Percentiles rank a stretch among this genome's conserved stretches.
phyloP scores from a whole-genome alignment of 306 rosid genomes.

The Abrus precatorius region DNA sequence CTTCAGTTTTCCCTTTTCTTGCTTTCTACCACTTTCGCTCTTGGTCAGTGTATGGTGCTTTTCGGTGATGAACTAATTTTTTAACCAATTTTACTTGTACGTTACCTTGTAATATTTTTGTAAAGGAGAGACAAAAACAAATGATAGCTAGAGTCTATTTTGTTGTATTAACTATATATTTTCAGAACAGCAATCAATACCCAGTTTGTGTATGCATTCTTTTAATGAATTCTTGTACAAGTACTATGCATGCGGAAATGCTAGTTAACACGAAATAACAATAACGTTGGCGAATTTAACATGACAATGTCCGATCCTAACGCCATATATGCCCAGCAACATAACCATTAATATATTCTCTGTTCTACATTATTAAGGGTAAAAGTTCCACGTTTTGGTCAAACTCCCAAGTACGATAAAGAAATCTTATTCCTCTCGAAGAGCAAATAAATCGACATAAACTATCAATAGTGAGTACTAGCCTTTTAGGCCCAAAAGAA shows the following conservation, averaged over 20 bases:
- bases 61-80: constrained; percentile 12
- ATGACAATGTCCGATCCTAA: neutral
- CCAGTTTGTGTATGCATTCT: neutral
- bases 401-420: neutral
- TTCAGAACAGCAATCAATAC: constrained; percentile 26
- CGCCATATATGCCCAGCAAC: neutral
- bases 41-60: constrained; percentile 15
- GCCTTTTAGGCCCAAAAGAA: neutral
- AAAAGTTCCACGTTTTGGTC: neutral
- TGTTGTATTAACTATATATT: constrained; percentile 40
- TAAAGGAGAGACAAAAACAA: constrained; percentile 43
- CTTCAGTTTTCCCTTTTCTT: neutral
- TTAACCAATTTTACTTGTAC: constrained; percentile 47
- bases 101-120: constrained; percentile 52
- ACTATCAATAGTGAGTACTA: constrained; percentile 2
- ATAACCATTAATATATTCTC: neutral
- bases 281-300: neutral
- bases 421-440: neutral
- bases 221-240: neutral
- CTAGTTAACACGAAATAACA: neutral
- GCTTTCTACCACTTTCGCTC: constrained; percentile 13
- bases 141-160: neutral
- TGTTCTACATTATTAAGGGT: constrained; percentile 3
- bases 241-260: neutral
- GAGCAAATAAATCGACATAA: neutral